Base-by-base conservation (phyloP, 2,329 filamentous ascomycete species). In the Sclerotinia nivalis region DNA sequence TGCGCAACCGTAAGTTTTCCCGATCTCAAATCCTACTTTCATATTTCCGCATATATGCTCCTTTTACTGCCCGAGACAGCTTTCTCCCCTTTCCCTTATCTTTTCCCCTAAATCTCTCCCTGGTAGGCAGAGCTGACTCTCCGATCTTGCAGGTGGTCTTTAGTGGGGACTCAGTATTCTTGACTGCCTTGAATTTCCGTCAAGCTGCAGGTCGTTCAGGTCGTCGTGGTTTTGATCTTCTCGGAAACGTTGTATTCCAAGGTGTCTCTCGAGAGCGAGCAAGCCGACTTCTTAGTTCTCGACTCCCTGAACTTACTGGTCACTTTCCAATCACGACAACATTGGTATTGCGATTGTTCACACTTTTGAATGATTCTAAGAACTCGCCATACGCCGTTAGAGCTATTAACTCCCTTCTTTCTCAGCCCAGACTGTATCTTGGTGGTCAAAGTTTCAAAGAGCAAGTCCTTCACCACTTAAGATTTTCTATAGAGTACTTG, bases 161-260 rank as follows among this genome's bases (percentile, higher is more conserved):
- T 78, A 85, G 84, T 22, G 91, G 90, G 0, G 91, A 94, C 77
- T 92, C 89, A 0, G 83, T 91, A 3, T 93, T 87, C 76, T 80
- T 95, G 56, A 93, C 90, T 0, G 87, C 91, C 0, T 85, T 94
- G 66, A 93, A 92, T 77, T 95, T 91, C 78, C 87, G 90, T 12
- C 92, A 95, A 78, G 90, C 87, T 10, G 88, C 91, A 69, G 91
- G 92, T 79, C 89, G 91, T 83, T 90, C 92, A 45, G 92, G 92
- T 73, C 89, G 92, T 79, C 87, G 92, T 81, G 92, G 92, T 1
- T 95, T 95, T 72, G 92, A 95, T 77, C 81, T 93, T 31, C 85
- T 95, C 1, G 92, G 92, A 69, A 95, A 95, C 75, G 89, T 95
- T 1, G 89, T 95, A 2, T 95, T 95, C 79, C 89, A 91, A 72